Evolutionary conservation across 768 basidiomycete genomes (phyloP), one percentile per base, ranked within the genome.

Genomic region (Kwoniella botswanensis): DNA sequence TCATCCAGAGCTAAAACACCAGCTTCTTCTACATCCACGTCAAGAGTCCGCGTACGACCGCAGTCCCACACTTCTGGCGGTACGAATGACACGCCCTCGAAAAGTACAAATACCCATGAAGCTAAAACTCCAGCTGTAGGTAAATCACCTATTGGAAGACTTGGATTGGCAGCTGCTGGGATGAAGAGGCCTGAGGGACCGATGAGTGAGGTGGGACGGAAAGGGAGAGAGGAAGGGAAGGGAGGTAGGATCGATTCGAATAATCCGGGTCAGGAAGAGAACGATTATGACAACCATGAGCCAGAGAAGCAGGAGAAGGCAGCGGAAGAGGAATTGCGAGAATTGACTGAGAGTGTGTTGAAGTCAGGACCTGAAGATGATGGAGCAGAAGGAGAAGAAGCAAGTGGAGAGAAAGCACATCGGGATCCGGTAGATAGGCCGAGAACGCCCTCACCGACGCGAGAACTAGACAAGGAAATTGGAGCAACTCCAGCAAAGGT

Each of bases 91-190:
- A 67, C 59, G 12, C 29, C 58, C 3, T 41, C 42, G 10, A 65
- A 26, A 13, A 46, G 0, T 42, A n/a, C 50, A 10, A 54, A 24
- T 7, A 35, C 7, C 6, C 35, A 35, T 35, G 35, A 35, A 12
- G 24, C 50, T 10, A 59, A 58, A 35, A 74, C 64, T 15, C 71
- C 59, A 24, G 64, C 70, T 13, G 76, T 77, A 7, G 76, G 76
- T 4, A 64, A 26, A 21, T 69, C 63, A 1, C 74, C 74, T 2
- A 78, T 78, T 13, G 76, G 76, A 3, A 63, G 76, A 26, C 69
- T 78, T 26, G 76, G 76, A 10, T 62, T 78, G 9, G 72, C 76
- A 12, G 76, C 68, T 18, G 68, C 68, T 9, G 52, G 52, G 52
- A 35, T 55, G 44, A 56, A 63, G 52, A 26, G 58, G 9, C 64